Conservation (phyloP, 2,329 filamentous ascomycete species). For the Cryphonectria radicalis region DNA sequence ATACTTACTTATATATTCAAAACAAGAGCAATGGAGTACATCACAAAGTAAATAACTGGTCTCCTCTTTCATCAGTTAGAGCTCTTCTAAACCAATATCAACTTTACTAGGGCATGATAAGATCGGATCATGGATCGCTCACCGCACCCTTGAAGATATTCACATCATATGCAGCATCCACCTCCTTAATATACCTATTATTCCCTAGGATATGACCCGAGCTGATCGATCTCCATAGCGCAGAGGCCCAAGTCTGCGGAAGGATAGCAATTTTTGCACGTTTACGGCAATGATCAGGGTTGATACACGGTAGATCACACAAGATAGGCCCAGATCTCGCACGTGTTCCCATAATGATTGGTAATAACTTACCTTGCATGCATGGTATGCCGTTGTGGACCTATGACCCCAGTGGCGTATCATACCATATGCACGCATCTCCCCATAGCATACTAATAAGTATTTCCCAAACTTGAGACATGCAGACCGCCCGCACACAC, state of each 20-base stretch:
- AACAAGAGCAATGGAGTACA: too few relatives aligned
- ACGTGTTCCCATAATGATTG: background rate
- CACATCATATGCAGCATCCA: background rate
- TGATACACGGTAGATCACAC: background rate
- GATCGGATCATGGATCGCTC: background rate
- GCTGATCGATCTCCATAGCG: background rate
- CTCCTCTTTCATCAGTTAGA: background rate
- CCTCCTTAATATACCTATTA: background rate
- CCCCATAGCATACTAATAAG: background rate
- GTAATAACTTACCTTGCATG: background rate
- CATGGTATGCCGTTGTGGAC: background rate
- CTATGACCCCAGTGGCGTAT: background rate
- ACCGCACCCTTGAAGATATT: background rate
- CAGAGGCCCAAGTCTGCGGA: background rate
- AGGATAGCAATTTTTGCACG: background rate
- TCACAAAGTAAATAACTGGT: too few relatives aligned
- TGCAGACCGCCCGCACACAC: background rate
- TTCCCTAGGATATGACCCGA: background rate
- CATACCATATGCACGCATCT: background rate
- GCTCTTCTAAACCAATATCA: background rate
- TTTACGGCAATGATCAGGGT: background rate
- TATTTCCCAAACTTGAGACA: background rate
- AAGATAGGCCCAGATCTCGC: background rate
- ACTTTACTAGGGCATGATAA: background rate
- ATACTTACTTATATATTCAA: too few relatives aligned